phyloP scores from a whole-genome alignment of 805 yeast species.

The Yamadazyma sp. region DNA sequence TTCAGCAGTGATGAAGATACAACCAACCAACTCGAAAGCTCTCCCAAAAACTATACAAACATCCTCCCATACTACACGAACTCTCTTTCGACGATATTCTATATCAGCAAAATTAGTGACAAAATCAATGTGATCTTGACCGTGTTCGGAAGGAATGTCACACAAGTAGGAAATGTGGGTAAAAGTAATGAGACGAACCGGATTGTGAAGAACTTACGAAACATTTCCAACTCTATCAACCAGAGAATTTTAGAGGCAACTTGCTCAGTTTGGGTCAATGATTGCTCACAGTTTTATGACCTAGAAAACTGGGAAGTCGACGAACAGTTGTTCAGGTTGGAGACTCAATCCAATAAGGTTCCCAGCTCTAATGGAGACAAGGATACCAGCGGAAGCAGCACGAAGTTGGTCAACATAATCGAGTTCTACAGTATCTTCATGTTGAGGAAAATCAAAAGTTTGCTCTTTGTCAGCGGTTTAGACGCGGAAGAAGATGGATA shows the following conservation, averaged over 20 bases:
- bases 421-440: constrained; percentile 38
- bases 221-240: constrained; percentile 30
- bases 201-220: constrained; percentile 33
- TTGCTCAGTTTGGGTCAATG: constrained; percentile 46
- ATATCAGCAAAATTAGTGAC: constrained; percentile 28
- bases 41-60: constrained; percentile 34
- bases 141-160: constrained; percentile 30
- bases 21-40: constrained; percentile 34
- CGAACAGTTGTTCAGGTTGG: constrained; percentile 7
- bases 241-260: constrained; percentile 42
- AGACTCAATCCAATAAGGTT: constrained; percentile 1
- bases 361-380: constrained; percentile 2
- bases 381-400: constrained; percentile 21
- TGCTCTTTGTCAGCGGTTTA: constrained; percentile 24
- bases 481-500: constrained; percentile 16
- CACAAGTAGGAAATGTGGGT: constrained; percentile 32
- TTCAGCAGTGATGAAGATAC: constrained; percentile 29
- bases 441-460: constrained; percentile 27
- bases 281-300: constrained; percentile 44
- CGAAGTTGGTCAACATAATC: constrained; percentile 35
- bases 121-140: constrained; percentile 31
- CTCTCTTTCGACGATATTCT: constrained; percentile 40
- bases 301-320: constrained; percentile 42
- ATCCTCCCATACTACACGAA: constrained; percentile 42
- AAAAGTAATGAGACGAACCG: constrained; percentile 38